Conservation (phyloP, 2,329 filamentous ascomycete species). For the Xylaria arbuscula region DNA sequence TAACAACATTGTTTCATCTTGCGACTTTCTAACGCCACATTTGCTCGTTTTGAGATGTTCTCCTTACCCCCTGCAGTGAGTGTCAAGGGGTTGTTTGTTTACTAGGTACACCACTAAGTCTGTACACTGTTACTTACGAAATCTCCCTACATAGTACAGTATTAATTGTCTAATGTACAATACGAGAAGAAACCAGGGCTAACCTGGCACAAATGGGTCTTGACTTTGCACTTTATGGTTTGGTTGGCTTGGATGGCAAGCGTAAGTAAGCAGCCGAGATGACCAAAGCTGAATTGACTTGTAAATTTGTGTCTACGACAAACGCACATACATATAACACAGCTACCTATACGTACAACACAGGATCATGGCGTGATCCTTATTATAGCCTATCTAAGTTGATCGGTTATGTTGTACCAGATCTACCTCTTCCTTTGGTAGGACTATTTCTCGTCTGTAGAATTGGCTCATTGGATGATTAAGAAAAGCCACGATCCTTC, state of each 20-base stretch:
- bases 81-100: slow-evolving; percentile 16
- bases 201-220: no score
- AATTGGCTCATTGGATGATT: not conserved
- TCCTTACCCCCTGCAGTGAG: slow-evolving; percentile 32
- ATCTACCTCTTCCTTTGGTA: not conserved
- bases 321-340: no score
- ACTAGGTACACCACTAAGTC: not conserved
- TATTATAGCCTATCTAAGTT: not conserved
- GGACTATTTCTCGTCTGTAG: slow-evolving; percentile 1
- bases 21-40: slow-evolving; percentile 26
- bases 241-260: no score
- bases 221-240: no score
- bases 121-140: not conserved
- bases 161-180: no score
- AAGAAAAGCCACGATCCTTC: slow-evolving; percentile 13
- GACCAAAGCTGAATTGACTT: no score
- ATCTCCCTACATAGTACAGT: no score
- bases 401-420: not conserved
- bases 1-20: slow-evolving; percentile 29
- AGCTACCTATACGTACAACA: not conserved
- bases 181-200: no score
- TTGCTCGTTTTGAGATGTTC: slow-evolving; percentile 4
- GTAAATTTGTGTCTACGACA: no score
- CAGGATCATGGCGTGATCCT: no score
- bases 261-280: no score